Percentiles rank a stretch among this genome's conserved stretches.
These are phyloP conservation scores for Papiliotrema flavescens DNA, from an alignment of 1,284 basidiomycete species.

Conservation along the genomic window DNA sequence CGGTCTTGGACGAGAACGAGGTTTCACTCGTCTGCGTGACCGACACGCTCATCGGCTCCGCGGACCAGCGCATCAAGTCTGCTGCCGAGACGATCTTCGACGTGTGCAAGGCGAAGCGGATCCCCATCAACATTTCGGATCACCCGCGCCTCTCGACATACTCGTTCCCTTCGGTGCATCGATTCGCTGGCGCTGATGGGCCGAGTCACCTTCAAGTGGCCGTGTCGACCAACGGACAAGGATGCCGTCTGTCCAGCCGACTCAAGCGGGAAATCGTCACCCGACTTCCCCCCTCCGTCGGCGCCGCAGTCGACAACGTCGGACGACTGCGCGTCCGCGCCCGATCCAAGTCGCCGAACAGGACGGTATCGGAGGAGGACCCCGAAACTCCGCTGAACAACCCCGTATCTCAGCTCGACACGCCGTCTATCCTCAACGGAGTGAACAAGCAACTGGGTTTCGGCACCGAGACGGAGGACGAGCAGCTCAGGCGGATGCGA, in stretches of 20 bases:
- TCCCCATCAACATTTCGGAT: constrained; percentile 84
- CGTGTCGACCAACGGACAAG: constrained; percentile 86
- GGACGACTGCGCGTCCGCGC: constrained; percentile 67
- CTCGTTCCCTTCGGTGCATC: constrained; percentile 80
- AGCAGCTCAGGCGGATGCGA: constrained; percentile 67
- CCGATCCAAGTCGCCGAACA: constrained; percentile 45
- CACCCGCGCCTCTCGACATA: constrained; percentile 84
- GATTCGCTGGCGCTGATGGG: constrained; percentile 56
- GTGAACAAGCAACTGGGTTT: constrained; percentile 10
- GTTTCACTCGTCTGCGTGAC: constrained; percentile 69
- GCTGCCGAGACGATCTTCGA: constrained; percentile 59
- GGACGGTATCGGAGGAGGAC: constrained; percentile 49
- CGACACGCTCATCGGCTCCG: constrained; percentile 55
- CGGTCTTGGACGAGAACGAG: constrained; percentile 11
- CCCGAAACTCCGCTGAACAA: constrained; percentile 66
- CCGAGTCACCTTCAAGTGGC: constrained; percentile 73
- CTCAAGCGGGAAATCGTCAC: constrained; percentile 79
- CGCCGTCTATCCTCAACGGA: constrained; percentile 20
- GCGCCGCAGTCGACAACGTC: constrained; percentile 71
- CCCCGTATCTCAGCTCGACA: constrained; percentile 65
- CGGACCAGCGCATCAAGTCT: constrained; percentile 51
- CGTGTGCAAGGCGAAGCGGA: constrained; percentile 58
- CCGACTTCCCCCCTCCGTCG: constrained; percentile 68
- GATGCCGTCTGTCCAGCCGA: constrained; percentile 78
- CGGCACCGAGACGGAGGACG: constrained; percentile 37